phyloP scores from a whole-genome alignment of 192 early-diverging fungal genomes.

The Coemansia sp. region DNA sequence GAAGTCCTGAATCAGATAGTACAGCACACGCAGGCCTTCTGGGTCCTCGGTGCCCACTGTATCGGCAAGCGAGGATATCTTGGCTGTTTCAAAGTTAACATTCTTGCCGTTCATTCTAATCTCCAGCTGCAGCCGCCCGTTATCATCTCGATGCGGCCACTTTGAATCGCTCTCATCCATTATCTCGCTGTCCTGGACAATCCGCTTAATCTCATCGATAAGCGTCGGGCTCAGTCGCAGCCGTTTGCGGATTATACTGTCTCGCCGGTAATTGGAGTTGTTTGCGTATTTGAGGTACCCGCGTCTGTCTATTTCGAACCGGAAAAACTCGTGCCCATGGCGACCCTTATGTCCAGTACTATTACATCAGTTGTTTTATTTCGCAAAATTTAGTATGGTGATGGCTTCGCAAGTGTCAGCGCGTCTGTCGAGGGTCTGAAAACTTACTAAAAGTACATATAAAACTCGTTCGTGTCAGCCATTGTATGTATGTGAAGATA shows the following conservation, averaged over 20 bases:
- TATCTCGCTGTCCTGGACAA: slow-evolving; percentile 86
- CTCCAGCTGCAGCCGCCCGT: slow-evolving; percentile 93
- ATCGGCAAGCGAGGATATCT: slow-evolving; percentile 89
- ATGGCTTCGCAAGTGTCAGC: no score
- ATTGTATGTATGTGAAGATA: slow-evolving; percentile 5
- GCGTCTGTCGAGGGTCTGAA: neutral
- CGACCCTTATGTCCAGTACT: slow-evolving; percentile 85
- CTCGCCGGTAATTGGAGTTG: slow-evolving; percentile 97
- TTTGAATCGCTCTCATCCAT: slow-evolving; percentile 90
- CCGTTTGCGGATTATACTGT: slow-evolving; percentile 93
- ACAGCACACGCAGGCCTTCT: slow-evolving; percentile 90
- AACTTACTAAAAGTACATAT: slow-evolving; percentile 42
- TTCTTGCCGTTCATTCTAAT: slow-evolving; percentile 87
- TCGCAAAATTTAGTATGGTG: slow-evolving; percentile 27
- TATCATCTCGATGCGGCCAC: slow-evolving; percentile 89
- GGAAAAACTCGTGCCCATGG: slow-evolving; percentile 98
- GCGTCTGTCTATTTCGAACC: slow-evolving; percentile 89
- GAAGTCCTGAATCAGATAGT: slow-evolving; percentile 97
- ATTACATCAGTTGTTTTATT: neutral
- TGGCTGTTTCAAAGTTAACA: slow-evolving; percentile 77
- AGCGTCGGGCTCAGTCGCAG: slow-evolving; percentile 77
- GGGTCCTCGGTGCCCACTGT: slow-evolving; percentile 88
- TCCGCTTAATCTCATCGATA: slow-evolving; percentile 84
- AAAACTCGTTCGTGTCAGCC: slow-evolving; percentile 22
- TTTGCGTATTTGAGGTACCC: slow-evolving; percentile 94